These are phyloP conservation scores for Neurospora discreta DNA, from an alignment of 495 filamentous ascomycete species.

Conservation along the genomic window DNA sequence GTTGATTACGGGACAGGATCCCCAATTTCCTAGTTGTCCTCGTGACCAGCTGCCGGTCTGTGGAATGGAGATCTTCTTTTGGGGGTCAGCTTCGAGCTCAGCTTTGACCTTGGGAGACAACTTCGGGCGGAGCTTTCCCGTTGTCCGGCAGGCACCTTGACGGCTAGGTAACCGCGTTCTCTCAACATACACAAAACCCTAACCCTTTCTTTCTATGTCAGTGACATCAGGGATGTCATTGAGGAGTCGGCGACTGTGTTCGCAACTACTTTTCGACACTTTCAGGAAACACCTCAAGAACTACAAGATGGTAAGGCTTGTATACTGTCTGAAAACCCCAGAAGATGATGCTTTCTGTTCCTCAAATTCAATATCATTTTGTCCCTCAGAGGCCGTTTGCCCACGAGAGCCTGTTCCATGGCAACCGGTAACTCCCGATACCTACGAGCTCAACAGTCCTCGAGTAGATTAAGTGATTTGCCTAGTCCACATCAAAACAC, in stretches of 20 bases:
- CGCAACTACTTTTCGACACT: background rate
- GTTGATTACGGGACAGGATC: background rate
- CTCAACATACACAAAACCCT: background rate
- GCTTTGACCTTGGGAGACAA: background rate
- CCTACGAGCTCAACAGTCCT: background rate
- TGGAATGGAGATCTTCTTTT: background rate
- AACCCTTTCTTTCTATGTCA: background rate
- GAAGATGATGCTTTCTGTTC: conserved; percentile 36
- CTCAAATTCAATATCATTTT: conserved; percentile 44
- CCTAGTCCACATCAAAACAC: conserved; percentile 32
- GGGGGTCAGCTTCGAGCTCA: background rate
- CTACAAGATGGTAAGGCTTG: background rate
- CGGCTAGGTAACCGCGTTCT: background rate
- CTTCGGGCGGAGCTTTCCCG: background rate
- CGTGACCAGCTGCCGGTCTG: background rate
- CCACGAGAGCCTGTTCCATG: conserved; percentile 41
- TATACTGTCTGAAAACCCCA: conserved; percentile 5
- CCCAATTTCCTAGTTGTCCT: background rate
- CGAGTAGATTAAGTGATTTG: conserved; percentile 11
- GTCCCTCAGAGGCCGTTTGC: conserved; percentile 49
- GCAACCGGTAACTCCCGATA: background rate
- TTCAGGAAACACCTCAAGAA: background rate
- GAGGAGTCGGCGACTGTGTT: background rate
- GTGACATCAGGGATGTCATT: background rate
- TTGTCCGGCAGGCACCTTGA: background rate